Evolutionary conservation across 2,329 filamentous ascomycete species (phyloP).

Genomic region (Alternaria arborescens): DNA sequence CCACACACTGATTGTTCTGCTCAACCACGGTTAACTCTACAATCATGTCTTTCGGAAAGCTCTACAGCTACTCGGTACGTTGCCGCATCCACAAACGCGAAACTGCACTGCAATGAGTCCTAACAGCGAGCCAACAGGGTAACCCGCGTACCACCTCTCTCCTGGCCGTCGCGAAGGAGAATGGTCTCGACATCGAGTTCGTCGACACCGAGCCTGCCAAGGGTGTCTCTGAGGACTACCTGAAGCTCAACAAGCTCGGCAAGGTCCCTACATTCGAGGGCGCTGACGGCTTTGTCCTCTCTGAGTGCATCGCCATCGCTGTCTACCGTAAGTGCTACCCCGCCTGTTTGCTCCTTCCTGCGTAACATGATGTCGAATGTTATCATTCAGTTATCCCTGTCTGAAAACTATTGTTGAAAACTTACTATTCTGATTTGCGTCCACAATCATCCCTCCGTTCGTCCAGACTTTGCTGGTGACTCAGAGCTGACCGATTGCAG

Average conservation of each 20-base stretch:
- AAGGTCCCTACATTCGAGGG: constrained; percentile 94
- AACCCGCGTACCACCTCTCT: constrained; percentile 91
- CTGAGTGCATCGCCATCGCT: constrained; percentile 91
- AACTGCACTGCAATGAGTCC: constrained; percentile 28
- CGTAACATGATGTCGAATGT: constrained; percentile 71
- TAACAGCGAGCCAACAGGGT: constrained; percentile 63
- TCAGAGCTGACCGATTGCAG: constrained; percentile 60
- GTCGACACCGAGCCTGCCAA: constrained; percentile 74
- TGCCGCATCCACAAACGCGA: constrained; percentile 3
- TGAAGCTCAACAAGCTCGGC: constrained; percentile 84
- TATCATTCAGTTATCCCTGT: constrained; percentile 76
- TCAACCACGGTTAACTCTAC: constrained; percentile 39
- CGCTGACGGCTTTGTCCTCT: constrained; percentile 87
- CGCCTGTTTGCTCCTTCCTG: constrained; percentile 23
- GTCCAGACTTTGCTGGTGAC: constrained; percentile 34
- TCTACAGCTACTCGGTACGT: constrained; percentile 79
- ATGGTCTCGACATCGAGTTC: constrained; percentile 89
- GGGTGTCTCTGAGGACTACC: constrained; percentile 76
- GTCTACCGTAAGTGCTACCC: constrained; percentile 84
- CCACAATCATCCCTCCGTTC: constrained; percentile 53
- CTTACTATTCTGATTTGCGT: constrained; percentile 81
- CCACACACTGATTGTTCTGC: constrained; percentile 42
- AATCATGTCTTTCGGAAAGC: constrained; percentile 96
- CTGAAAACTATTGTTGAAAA: constrained; percentile 94
- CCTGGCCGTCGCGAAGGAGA: constrained; percentile 95